Conservation (phyloP, 345 rosid genomes). For the Rubroshorea leprosula region DNA sequence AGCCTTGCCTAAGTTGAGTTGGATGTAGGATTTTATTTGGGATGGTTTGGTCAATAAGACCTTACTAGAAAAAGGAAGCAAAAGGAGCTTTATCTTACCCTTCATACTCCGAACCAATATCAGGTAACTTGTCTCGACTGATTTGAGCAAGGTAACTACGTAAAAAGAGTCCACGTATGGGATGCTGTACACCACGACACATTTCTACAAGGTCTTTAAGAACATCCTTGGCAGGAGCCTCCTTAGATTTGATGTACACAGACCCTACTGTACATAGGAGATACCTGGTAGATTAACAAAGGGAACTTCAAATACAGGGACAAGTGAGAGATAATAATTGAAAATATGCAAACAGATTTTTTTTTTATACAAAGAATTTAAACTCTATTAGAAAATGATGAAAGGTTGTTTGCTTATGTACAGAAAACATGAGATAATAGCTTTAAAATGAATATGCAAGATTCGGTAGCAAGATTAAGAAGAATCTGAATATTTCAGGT, state of each 20-base stretch:
- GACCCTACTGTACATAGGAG: constrained; percentile 89
- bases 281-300: constrained; percentile 46
- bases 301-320: constrained; percentile 8
- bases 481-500: neutral
- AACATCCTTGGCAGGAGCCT: constrained; percentile 76
- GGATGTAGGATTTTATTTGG: neutral
- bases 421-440: too few species aligned
- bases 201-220: constrained; percentile 88
- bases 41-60: neutral
- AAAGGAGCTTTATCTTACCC: constrained; percentile 34
- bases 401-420: neutral
- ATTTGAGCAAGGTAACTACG: constrained; percentile 92
- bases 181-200: constrained; percentile 93
- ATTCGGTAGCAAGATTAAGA: too few species aligned
- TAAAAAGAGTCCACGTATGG: constrained; percentile 77
- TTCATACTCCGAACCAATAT: constrained; percentile 73
- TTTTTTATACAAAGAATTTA: neutral
- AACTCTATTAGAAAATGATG: neutral
- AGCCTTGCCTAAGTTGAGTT: neutral
- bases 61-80: neutral
- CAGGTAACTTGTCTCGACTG: constrained; percentile 81
- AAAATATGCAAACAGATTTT: neutral
- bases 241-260: constrained; percentile 79
- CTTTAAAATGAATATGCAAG: neutral
- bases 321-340: neutral